Percentiles rank a stretch among this genome's conserved stretches.
phyloP scores from a whole-genome alignment of 495 filamentous ascomycete species.

The Oidiodendron maius region DNA sequence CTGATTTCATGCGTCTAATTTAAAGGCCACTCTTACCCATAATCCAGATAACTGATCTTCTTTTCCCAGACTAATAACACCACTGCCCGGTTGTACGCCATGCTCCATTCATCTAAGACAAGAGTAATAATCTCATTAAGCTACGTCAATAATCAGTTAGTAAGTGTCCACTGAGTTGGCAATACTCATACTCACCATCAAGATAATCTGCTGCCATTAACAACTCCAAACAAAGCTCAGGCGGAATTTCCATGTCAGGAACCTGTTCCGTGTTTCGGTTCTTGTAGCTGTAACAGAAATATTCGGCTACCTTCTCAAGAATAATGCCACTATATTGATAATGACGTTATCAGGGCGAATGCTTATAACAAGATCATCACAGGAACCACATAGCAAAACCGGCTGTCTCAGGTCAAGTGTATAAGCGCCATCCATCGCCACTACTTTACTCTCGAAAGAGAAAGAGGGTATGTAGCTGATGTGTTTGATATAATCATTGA shows the following conservation, averaged over 20 bases:
- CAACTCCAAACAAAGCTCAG: constrained; percentile 72
- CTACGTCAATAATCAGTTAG: too few species aligned
- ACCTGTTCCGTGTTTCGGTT: constrained; percentile 70
- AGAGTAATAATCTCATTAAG: too few species aligned
- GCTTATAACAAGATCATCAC: neutral
- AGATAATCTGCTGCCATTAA: constrained; percentile 76
- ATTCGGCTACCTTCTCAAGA: constrained; percentile 87
- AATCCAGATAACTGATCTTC: too few species aligned
- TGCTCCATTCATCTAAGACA: too few species aligned
- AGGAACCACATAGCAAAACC: constrained; percentile 1
- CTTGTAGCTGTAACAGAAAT: constrained; percentile 85
- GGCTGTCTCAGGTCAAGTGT: constrained; percentile 54
- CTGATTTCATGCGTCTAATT: too few species aligned
- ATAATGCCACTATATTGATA: constrained; percentile 60
- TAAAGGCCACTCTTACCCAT: too few species aligned
- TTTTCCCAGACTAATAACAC: too few species aligned
- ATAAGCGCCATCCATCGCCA: constrained; percentile 40
- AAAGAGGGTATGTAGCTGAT: constrained; percentile 21
- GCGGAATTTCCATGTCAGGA: constrained; percentile 81
- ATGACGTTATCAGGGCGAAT: neutral
- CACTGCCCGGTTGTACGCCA: constrained; percentile 13
- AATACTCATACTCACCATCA: constrained; percentile 31
- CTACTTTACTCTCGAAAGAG: constrained; percentile 19
- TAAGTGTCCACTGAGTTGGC: too few species aligned
- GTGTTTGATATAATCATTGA: constrained; percentile 24